Conservation (phyloP, 345 rosid species). For the Trapa bicornis region DNA sequence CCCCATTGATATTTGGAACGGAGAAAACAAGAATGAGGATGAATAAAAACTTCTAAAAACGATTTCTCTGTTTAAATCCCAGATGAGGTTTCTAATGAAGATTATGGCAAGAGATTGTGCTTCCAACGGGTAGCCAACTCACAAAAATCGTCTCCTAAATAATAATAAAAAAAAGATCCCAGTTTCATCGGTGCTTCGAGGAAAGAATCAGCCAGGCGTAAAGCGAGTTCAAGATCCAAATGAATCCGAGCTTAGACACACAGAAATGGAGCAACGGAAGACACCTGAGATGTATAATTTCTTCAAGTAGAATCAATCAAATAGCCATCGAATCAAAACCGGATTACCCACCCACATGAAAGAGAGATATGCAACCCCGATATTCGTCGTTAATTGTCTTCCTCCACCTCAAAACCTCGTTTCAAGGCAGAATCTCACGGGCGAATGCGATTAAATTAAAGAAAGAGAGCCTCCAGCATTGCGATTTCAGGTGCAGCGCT, state of each 20-base stretch:
- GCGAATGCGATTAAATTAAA: neutral
- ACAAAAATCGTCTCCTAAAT: neutral
- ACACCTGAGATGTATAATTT: neutral
- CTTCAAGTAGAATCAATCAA: neutral
- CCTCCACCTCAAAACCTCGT: neutral
- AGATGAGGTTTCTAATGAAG: neutral
- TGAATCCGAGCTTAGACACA: neutral
- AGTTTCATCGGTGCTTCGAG: neutral
- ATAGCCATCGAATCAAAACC: neutral
- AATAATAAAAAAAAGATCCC: neutral
- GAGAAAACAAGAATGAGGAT: neutral
- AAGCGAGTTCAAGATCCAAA: neutral
- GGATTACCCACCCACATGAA: neutral
- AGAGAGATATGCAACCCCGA: neutral
- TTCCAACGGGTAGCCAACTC: neutral
- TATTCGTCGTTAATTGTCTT: neutral
- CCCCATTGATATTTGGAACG: slow-evolving; percentile 38
- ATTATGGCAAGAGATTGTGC: no score
- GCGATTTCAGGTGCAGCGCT: neutral
- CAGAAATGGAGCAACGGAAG: neutral
- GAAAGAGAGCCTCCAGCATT: neutral
- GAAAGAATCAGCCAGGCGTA: neutral
- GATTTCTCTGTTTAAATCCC: no score
- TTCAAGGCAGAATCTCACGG: neutral
- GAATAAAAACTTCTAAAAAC: neutral